Conservation (phyloP, 768 basidiomycete species). For the Mycena epipterygia region DNA sequence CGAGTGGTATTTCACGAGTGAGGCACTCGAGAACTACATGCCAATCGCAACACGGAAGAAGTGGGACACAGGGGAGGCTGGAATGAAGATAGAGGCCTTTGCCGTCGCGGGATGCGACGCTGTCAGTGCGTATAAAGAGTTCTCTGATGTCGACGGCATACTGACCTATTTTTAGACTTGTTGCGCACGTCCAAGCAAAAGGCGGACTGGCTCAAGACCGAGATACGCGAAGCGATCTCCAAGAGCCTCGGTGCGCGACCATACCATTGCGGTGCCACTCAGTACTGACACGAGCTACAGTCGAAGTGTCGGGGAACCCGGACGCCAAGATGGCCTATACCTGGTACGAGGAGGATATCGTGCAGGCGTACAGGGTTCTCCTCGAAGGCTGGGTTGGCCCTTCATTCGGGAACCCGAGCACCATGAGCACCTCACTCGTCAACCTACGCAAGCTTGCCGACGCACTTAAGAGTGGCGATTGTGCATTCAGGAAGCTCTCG, state of each 20-base stretch:
- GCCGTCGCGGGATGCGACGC: background rate
- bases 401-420: background rate
- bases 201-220: background rate
- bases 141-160: too few species aligned
- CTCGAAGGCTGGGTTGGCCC: slow-evolving; percentile 3
- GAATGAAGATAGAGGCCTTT: slow-evolving; percentile 6
- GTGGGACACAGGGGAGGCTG: slow-evolving; percentile 29
- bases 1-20: slow-evolving; percentile 39
- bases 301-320: background rate
- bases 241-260: background rate
- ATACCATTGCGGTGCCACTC: background rate
- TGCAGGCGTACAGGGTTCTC: background rate
- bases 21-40: slow-evolving; percentile 36
- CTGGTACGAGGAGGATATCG: slow-evolving; percentile 15
- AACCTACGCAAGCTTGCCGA: background rate
- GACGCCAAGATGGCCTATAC: background rate
- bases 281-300: background rate
- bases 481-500: background rate
- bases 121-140: background rate
- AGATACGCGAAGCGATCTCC: background rate
- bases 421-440: background rate
- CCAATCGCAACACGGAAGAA: slow-evolving; percentile 19
- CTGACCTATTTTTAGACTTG: background rate
- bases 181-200: background rate
- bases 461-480: background rate